A percentile compares a stretch with the other conserved stretches of the same genome.
Conservation (phyloP, 2,329 filamentous ascomycete species). For the Trichoderma aggressivum region DNA sequence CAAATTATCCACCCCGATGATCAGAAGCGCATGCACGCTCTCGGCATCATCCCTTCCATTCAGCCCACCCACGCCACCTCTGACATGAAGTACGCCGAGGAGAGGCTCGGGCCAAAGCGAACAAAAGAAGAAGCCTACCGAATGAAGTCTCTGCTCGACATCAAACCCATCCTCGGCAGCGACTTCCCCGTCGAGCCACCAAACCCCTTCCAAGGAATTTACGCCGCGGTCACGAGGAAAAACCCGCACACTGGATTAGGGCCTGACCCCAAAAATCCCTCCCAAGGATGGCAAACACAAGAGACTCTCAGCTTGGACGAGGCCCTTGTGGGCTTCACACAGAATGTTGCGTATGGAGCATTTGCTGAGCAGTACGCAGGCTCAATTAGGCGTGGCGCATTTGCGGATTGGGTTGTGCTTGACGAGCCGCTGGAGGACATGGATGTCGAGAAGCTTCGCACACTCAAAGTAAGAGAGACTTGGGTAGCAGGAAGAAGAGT, state of each 20-base stretch:
- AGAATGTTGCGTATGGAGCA: slow-evolving; percentile 55
- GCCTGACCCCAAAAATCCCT: slow-evolving; percentile 44
- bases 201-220: slow-evolving; percentile 65
- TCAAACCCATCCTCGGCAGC: slow-evolving; percentile 58
- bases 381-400: slow-evolving; percentile 55
- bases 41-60: slow-evolving; percentile 65
- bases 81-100: slow-evolving; percentile 65
- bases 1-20: slow-evolving; percentile 67
- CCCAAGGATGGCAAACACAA: slow-evolving; percentile 55
- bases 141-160: slow-evolving; percentile 58
- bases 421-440: slow-evolving; percentile 53
- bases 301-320: slow-evolving; percentile 58
- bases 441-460: slow-evolving; percentile 50
- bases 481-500: slow-evolving; percentile 61
- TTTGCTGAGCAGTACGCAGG: slow-evolving; percentile 59
- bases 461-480: slow-evolving; percentile 59
- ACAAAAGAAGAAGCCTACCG: slow-evolving; percentile 59
- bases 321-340: slow-evolving; percentile 61
- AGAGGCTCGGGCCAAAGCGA: slow-evolving; percentile 55
- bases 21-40: slow-evolving; percentile 53
- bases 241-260: slow-evolving; percentile 56
- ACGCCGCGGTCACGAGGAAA: slow-evolving; percentile 61
- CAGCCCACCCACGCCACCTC: slow-evolving; percentile 71
- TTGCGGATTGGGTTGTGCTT: slow-evolving; percentile 70
- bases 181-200: slow-evolving; percentile 72